Evolutionary conservation across 1,284 basidiomycete genomes (phyloP), one percentile per base, ranked within the genome.

Genomic region (Cerrena zonata): DNA sequence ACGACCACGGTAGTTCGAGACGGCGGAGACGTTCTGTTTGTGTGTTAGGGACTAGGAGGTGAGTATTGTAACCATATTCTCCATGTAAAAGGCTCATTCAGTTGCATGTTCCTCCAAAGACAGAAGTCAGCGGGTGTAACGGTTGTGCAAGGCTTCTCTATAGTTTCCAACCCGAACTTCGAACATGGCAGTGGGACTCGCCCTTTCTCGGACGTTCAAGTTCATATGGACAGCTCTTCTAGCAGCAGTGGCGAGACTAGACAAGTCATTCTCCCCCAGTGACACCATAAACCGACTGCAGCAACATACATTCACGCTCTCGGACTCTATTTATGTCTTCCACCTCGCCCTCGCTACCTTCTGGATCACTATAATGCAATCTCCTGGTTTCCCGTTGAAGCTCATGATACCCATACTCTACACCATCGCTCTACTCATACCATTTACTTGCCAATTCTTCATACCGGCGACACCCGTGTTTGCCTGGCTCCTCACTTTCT

Each of bases 401-500:
- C 77, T 97, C 40, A 57, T 78, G 52, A 88, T 98, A 61, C 90
- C 93, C n/a, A 50, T 81, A 12, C 69, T 87, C 34, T 96, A 89
- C 70, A 65, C 69, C 41, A 63, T 78, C 30, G 85, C 80, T 12
- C 73, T 96, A 48, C 72, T 93, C 49, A 66, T 98, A 38, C 95
- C 95, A 0, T 74, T 95, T 53, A 94, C 94, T 0, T 89, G 83
- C 27, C 95, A 98, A 68, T 94, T 99, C 72, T 86, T 97, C 72
- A 61, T 94, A 36, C 94, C 92, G 0, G 94, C 91, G 0, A 86
- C 84, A 0, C 94, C 94, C 10, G 76, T 98, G 46, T 84, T 96
- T 56, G 75, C 83, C 15, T 97, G 89, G 82, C 73, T 95, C 30
- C 76, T 95, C 56, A 79, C 84, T 3, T 97, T 86, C 73, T 97